These are phyloP conservation scores for Anthracocystis walkeri DNA, from an alignment of 1,284 basidiomycete species.

Conservation along the genomic window DNA sequence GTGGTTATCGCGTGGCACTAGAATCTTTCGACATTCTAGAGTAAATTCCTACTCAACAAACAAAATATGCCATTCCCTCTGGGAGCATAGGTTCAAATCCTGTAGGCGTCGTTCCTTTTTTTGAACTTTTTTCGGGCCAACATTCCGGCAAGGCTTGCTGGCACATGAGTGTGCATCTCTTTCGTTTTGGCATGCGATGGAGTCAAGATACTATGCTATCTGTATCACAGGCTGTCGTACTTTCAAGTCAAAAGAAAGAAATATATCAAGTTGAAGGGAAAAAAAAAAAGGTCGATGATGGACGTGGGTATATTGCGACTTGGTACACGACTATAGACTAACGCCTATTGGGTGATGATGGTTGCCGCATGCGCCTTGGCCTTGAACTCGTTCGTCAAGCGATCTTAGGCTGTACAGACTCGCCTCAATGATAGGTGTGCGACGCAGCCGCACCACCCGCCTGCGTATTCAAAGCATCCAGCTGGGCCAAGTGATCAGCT, in stretches of 20 bases:
- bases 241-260: too few relatives aligned
- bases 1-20: conserved; percentile 53
- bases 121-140: not conserved
- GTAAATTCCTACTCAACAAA: conserved; percentile 27
- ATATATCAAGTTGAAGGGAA: too few relatives aligned
- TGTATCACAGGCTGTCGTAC: too few relatives aligned
- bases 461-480: conserved; percentile 26
- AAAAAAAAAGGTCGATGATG: too few relatives aligned
- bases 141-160: not conserved
- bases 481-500: conserved; percentile 47
- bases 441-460: not conserved
- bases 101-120: conserved; percentile 40
- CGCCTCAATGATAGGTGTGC: not conserved
- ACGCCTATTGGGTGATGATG: too few relatives aligned
- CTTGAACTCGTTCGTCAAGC: not conserved
- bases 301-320: too few relatives aligned
- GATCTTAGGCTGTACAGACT: not conserved
- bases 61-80: conserved; percentile 43
- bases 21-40: conserved; percentile 26
- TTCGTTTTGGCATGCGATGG: not conserved
- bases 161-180: not conserved
- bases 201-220: too few relatives aligned
- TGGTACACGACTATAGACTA: too few relatives aligned
- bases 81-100: conserved; percentile 52
- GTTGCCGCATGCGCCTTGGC: not conserved